Conservation (phyloP, 1,284 basidiomycete species). For the Boletellus deceptivus region DNA sequence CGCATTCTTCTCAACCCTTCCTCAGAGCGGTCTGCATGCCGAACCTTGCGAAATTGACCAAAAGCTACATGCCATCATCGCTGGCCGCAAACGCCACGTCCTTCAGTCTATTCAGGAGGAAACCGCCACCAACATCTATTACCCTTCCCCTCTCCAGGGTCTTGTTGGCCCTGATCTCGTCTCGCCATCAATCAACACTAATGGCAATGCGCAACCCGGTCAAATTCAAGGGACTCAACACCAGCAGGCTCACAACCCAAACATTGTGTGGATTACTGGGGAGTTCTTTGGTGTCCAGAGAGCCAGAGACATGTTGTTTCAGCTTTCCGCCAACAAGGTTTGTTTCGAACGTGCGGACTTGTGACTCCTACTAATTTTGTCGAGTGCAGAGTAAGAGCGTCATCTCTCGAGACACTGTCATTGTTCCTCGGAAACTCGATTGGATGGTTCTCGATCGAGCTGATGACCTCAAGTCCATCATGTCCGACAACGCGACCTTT, state of each 20-base stretch:
- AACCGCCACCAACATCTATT: conserved; percentile 95
- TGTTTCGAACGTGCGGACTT: conserved; percentile 13
- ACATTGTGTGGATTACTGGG: conserved; percentile 94
- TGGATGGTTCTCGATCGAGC: conserved; percentile 95
- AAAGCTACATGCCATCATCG: conserved; percentile 91
- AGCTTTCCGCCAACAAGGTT: conserved; percentile 85
- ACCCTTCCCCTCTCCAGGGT: conserved; percentile 88
- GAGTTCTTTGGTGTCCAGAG: conserved; percentile 97
- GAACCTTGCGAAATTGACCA: conserved; percentile 94
- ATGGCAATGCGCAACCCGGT: conserved; percentile 25
- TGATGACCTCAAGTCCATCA: conserved; percentile 87
- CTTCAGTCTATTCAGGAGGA: conserved; percentile 96
- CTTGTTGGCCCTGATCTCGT: conserved; percentile 67
- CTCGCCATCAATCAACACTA: conserved; percentile 35
- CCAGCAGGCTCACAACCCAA: conserved; percentile 51
- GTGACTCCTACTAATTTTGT: neutral
- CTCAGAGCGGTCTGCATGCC: conserved; percentile 82
- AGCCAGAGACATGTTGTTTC: conserved; percentile 92
- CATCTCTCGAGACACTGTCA: conserved; percentile 90
- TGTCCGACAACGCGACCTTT: conserved; percentile 96
- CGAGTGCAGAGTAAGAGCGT: conserved; percentile 79
- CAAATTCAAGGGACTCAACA: conserved; percentile 23
- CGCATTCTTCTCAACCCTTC: conserved; percentile 1
- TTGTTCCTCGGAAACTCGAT: conserved; percentile 94
- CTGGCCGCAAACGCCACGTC: conserved; percentile 84